Evolutionary conservation across 2,329 filamentous ascomycete species (phyloP).

Genomic region (Hirsutella rhossiliensis): DNA sequence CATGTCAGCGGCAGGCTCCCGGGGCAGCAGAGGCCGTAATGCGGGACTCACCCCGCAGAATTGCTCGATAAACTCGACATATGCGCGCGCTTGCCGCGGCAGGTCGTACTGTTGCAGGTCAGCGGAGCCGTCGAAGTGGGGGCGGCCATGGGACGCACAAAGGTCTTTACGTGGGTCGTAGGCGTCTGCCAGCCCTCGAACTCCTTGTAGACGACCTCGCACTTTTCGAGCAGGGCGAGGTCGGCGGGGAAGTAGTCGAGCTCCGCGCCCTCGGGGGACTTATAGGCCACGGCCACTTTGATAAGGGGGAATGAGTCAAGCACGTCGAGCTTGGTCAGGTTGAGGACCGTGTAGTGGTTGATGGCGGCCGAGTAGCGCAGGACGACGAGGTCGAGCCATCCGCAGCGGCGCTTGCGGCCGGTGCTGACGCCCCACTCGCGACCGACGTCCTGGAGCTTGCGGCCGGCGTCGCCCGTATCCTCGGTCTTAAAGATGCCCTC

Average conservation of each 20-base stretch:
- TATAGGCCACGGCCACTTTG: slow-evolving; percentile 21
- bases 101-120: slow-evolving; percentile 20
- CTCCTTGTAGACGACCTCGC: slow-evolving; percentile 5
- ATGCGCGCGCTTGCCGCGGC: slow-evolving; percentile 45
- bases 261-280: slow-evolving; percentile 10
- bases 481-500: slow-evolving; percentile 7
- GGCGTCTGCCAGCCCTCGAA: slow-evolving; percentile 5
- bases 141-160: not conserved
- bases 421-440: slow-evolving; percentile 8
- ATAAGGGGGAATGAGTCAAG: slow-evolving; percentile 41
- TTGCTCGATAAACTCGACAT: slow-evolving; percentile 54
- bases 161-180: slow-evolving; percentile 4
- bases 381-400: slow-evolving; percentile 9
- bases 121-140: not conserved
- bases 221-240: slow-evolving; percentile 3
- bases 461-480: slow-evolving; percentile 16
- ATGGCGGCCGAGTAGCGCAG: slow-evolving; percentile 3
- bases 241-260: slow-evolving; percentile 4
- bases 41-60: slow-evolving; percentile 44
- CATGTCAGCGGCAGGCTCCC: not conserved
- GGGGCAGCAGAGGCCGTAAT: slow-evolving; percentile 2
- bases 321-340: slow-evolving; percentile 10
- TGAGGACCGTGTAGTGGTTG: slow-evolving; percentile 5
- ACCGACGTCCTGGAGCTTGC: slow-evolving; percentile 33
- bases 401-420: slow-evolving; percentile 7